Conservation (phyloP, 106 monocot genomes). For the Agapanthus africanus region DNA sequence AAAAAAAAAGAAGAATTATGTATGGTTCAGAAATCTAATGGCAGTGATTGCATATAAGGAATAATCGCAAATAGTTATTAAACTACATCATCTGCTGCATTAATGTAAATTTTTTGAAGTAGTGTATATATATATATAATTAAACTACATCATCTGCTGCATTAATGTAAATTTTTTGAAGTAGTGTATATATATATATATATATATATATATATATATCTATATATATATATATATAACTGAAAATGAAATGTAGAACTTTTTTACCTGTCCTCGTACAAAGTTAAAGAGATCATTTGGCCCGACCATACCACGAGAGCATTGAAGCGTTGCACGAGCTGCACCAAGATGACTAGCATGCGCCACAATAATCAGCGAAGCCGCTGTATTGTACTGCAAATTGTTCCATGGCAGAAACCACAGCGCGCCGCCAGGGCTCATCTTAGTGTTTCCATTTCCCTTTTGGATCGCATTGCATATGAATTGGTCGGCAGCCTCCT, state of each 20-base stretch:
- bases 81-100: no score
- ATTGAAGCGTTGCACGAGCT: constrained; percentile 13
- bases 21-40: no score
- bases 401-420: constrained; percentile 63
- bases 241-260: no score
- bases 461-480: constrained; percentile 57
- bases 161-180: no score
- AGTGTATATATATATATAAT: no score
- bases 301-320: constrained; percentile 13
- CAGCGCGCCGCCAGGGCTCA: constrained; percentile 46
- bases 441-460: constrained; percentile 28
- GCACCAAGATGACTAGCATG: constrained; percentile 37
- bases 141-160: no score
- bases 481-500: constrained; percentile 34
- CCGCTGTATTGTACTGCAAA: constrained; percentile 56
- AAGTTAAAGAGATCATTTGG: constrained; percentile 32
- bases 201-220: no score
- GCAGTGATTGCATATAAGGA: no score
- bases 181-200: no score
- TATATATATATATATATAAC: no score
- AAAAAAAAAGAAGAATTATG: no score
- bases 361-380: constrained; percentile 34
- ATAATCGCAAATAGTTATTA: neutral
- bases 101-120: no score
- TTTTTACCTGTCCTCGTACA: constrained; percentile 23